These are phyloP conservation scores for Penicillium flavigenum DNA, from an alignment of 495 filamentous ascomycete genomes.

Conservation along the genomic window DNA sequence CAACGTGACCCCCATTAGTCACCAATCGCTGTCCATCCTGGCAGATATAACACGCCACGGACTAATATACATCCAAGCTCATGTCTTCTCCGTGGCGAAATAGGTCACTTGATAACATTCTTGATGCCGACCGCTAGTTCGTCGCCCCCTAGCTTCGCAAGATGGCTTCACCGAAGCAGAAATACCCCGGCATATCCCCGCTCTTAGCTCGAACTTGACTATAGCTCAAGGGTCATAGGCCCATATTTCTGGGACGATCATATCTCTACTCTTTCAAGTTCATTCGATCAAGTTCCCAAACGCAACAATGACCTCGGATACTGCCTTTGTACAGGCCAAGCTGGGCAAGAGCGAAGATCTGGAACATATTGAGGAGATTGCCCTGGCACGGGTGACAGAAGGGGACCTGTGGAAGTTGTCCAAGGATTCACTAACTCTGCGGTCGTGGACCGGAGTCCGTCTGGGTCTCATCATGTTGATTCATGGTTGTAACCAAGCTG, in stretches of 20 bases:
- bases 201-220: background rate
- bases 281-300: background rate
- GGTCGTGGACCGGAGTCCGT: conserved; percentile 37
- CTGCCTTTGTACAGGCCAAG: conserved; percentile 8
- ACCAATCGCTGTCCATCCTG: conserved; percentile 11
- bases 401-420: conserved; percentile 39
- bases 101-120: conserved; percentile 1
- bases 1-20: conserved; percentile 14
- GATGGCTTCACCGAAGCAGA: conserved; percentile 7
- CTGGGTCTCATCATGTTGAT: conserved; percentile 40
- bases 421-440: conserved; percentile 29
- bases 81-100: conserved; percentile 25
- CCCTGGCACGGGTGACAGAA: conserved; percentile 39
- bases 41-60: background rate
- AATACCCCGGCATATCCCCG: conserved; percentile 15
- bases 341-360: conserved; percentile 17
- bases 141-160: conserved; percentile 3
- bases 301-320: conserved; percentile 4
- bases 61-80: background rate
- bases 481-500: conserved; percentile 43
- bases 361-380: conserved; percentile 37
- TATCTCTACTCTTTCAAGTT: background rate
- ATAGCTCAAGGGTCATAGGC: background rate
- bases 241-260: conserved; percentile 4
- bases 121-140: background rate